Evolutionary conservation across 2,329 filamentous ascomycete genomes (phyloP), one percentile per base, ranked within the genome.

Genomic region (Dothideomycetes sp.): DNA sequence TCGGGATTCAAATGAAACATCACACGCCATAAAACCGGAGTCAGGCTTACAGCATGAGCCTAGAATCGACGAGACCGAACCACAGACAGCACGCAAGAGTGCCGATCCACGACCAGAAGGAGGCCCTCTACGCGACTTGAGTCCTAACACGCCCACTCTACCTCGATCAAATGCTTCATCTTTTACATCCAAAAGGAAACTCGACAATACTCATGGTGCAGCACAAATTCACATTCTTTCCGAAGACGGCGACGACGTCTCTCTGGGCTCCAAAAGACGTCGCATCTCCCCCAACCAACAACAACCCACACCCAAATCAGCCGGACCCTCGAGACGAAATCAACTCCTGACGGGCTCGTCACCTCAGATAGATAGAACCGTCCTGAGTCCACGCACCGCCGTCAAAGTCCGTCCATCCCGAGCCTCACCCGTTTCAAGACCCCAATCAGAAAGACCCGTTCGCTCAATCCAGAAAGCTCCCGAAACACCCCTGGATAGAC

Each of bases 71-170:
- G n/a, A n/a, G n/a, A n/a, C n/a, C n/a, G n/a, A n/a, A n/a, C n/a
- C n/a, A n/a, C n/a, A n/a, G n/a, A 33, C 28, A 11, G 22, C 17
- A 5, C 25, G 37, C 29, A 33, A 40, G n/a, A 32, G 37, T 27
- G 29, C 10, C 10, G 41, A 25, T 12, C 25, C 32, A 13, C n/a
- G 25, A 4, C 15, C 24, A 16, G 6, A n/a, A 20, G 19, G 20
- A 10, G 46, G 40, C 28, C 46, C 49, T n/a, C 41, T 52, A 8
- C 39, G 46, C 6, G 33, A 43, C 11, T 28, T 52, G 27, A 50
- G 49, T 28, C 41, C 47, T n/a, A 52, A 52, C 33, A 45, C 48
- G 6, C 45, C 43, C 9, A 45, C 38, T 4, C 19, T 48, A 15
- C 45, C 47, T 13, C 33, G 47, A 12, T 44, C 43, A 7, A 46